These are phyloP conservation scores for Coniophora puteana DNA, from an alignment of 1,284 basidiomycete genomes.

Conservation along the genomic window DNA sequence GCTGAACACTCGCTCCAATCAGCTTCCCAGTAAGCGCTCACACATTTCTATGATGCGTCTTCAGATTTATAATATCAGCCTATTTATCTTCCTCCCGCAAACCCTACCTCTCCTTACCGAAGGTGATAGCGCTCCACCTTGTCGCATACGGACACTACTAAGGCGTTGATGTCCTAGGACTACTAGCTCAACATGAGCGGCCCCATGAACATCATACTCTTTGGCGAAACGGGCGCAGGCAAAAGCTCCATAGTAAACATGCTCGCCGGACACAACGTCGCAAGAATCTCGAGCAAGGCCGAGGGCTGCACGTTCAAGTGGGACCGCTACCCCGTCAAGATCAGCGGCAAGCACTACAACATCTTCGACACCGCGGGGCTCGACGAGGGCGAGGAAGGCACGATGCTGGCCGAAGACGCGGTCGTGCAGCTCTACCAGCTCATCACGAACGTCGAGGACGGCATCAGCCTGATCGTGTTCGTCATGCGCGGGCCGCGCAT, in stretches of 20 bases:
- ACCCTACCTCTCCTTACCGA: no score
- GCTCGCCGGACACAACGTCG: slow-evolving; percentile 20
- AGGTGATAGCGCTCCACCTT: no score
- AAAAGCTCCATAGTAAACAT: slow-evolving; percentile 30
- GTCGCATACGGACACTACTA: no score
- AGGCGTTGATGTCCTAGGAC: no score
- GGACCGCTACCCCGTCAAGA: slow-evolving; percentile 11
- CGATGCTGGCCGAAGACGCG: slow-evolving; percentile 9
- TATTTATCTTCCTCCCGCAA: no score
- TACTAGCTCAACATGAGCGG: no score
- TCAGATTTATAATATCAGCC: no score
- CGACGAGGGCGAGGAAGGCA: slow-evolving; percentile 23
- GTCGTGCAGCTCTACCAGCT: neutral
- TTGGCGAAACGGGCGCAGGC: slow-evolving; percentile 30
- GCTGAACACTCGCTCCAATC: no score
- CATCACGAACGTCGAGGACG: slow-evolving; percentile 11
- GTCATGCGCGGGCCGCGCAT: slow-evolving; percentile 28
- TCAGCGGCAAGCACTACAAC: slow-evolving; percentile 18
- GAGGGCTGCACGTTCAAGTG: slow-evolving; percentile 27
- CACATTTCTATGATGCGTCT: no score
- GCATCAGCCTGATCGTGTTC: slow-evolving; percentile 29
- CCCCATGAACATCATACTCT: slow-evolving; percentile 23
- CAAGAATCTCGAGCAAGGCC: slow-evolving; percentile 23
- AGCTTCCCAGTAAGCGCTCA: no score
- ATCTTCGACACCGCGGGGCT: slow-evolving; percentile 28